These are phyloP conservation scores for Pueraria montana DNA, from an alignment of 306 rosid species.

Conservation along the genomic window DNA sequence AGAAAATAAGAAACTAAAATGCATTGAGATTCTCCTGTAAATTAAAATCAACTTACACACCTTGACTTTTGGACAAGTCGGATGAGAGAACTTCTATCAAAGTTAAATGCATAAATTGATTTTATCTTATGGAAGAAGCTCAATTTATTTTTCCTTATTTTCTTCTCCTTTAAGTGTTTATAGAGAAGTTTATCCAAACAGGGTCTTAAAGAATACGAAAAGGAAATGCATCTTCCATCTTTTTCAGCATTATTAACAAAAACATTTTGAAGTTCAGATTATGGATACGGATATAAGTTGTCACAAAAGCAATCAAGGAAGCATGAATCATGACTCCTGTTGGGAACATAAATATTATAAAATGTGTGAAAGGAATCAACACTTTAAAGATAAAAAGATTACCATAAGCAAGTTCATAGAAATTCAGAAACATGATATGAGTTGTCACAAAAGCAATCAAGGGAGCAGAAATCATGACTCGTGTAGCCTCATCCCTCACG, in stretches of 20 bases:
- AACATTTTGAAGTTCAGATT: conserved; percentile 55
- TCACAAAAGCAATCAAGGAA: conserved; percentile 68
- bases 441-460: conserved; percentile 86
- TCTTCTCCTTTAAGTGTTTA: not conserved
- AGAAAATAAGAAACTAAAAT: not conserved
- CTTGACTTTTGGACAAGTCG: not conserved
- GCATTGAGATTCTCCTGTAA: not conserved
- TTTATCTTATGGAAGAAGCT: not conserved
- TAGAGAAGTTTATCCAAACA: not conserved
- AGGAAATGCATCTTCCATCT: conserved; percentile 12
- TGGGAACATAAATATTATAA: conserved; percentile 38
- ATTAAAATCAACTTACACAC: too few relatives aligned
- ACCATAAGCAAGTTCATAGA: conserved; percentile 82
- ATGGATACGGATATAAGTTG: conserved; percentile 63
- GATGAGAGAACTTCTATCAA: too few relatives aligned
- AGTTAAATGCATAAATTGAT: not conserved
- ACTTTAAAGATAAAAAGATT: conserved; percentile 49
- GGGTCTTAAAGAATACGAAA: not conserved
- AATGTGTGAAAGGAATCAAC: conserved; percentile 5
- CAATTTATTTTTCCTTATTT: not conserved
- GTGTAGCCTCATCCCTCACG: conserved; percentile 89
- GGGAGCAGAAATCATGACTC: conserved; percentile 96
- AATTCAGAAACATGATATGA: conserved; percentile 90
- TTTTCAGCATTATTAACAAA: not conserved
- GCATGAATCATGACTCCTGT: conserved; percentile 72